phyloP scores from a whole-genome alignment of 768 basidiomycete genomes.

The Calocybe gangraenosa region DNA sequence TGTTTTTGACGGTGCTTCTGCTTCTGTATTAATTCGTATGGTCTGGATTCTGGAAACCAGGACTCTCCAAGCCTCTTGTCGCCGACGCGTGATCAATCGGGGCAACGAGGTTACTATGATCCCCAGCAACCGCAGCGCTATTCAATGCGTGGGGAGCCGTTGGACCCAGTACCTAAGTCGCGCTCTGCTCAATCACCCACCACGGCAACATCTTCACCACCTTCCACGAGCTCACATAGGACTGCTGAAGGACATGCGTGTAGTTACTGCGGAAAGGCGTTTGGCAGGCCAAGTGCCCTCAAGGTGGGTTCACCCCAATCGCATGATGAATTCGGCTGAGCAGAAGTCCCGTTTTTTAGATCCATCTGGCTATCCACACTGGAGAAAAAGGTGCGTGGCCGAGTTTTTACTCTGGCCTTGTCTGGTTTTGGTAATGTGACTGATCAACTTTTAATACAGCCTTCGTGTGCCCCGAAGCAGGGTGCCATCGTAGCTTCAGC shows the following conservation, averaged over 20 bases:
- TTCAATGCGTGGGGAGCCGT: slow-evolving; percentile 5
- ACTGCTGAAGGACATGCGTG: slow-evolving; percentile 18
- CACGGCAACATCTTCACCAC: slow-evolving; percentile 1
- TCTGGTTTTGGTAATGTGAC: slow-evolving; percentile 4
- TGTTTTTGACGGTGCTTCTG: too few species aligned
- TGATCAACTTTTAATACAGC: slow-evolving; percentile 30
- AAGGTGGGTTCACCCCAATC: slow-evolving; percentile 13
- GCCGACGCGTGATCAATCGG: neutral
- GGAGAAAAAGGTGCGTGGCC: slow-evolving; percentile 20
- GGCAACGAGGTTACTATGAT: slow-evolving; percentile 6
- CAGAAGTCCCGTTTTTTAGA: slow-evolving; percentile 7
- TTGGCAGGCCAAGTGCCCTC: slow-evolving; percentile 21
- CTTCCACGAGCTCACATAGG: slow-evolving; percentile 6
- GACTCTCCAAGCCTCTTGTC: slow-evolving; percentile 1
- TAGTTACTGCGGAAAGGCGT: slow-evolving; percentile 19
- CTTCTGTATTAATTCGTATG: neutral
- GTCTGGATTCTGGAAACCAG: neutral
- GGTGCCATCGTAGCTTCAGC: slow-evolving; percentile 63
- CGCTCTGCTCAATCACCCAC: slow-evolving; percentile 9
- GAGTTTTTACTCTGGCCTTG: slow-evolving; percentile 3
- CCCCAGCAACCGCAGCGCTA: slow-evolving; percentile 2
- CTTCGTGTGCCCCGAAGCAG: slow-evolving; percentile 55
- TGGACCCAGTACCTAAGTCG: slow-evolving; percentile 1
- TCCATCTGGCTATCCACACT: slow-evolving; percentile 21
- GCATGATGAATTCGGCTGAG: slow-evolving; percentile 3